Percentiles rank a stretch among this genome's conserved stretches.
Conservation (phyloP, 371 early-diverging fungal species). For the Umbelopsis sp. region DNA sequence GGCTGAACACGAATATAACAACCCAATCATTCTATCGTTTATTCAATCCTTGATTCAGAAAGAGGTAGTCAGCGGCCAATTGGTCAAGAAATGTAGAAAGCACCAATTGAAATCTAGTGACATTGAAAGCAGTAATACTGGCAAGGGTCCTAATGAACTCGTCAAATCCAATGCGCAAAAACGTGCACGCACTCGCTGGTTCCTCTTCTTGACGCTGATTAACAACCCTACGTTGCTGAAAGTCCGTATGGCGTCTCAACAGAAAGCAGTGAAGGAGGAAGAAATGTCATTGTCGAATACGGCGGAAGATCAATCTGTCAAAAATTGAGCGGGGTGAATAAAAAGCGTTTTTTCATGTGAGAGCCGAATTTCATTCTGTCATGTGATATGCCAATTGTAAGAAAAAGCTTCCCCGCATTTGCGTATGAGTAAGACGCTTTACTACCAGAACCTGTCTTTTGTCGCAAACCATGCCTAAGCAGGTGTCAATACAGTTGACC, state of each 20-base stretch:
- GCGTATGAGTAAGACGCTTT: constrained; percentile 15
- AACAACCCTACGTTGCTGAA: constrained; percentile 45
- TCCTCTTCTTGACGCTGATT: constrained; percentile 44
- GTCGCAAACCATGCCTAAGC: constrained; percentile 50
- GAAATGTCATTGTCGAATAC: not conserved
- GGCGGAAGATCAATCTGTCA: not conserved
- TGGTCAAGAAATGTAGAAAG: constrained; percentile 9
- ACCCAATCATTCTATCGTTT: constrained; percentile 44
- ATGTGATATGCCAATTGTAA: not conserved
- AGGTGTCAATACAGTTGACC: constrained; percentile 59
- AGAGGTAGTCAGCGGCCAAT: not conserved
- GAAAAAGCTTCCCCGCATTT: not conserved
- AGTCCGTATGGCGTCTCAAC: constrained; percentile 2
- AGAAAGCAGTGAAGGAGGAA: not conserved
- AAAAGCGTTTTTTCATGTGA: not conserved
- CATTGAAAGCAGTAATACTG: not conserved
- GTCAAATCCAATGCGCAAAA: not conserved
- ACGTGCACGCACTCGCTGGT: constrained; percentile 47
- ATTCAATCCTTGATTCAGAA: constrained; percentile 28
- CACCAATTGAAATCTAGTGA: not conserved
- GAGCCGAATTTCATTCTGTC: constrained; percentile 11
- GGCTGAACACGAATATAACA: constrained; percentile 53
- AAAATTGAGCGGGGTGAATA: too few species aligned
- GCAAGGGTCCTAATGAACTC: not conserved
- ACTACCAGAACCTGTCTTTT: not conserved